Base-by-base conservation (phyloP, 2,329 filamentous ascomycete species). In the Sporothrix schenckii region DNA sequence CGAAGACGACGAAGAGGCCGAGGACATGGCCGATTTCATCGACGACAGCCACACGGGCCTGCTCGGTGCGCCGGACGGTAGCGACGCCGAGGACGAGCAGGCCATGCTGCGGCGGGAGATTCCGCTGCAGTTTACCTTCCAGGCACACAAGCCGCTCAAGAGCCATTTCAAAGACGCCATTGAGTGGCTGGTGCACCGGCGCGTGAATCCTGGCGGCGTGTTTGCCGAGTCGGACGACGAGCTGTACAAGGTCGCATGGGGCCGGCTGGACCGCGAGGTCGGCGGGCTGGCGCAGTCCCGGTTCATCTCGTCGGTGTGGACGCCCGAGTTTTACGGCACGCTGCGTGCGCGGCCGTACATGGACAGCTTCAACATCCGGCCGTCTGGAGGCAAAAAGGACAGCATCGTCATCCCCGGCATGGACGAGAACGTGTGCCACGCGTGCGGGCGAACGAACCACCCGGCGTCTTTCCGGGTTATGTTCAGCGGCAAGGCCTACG, bases 171-270 rank as follows among this genome's bases (percentile, higher is more conserved):
- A 86, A 63, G 88, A 89, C 75, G 90, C 88, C 0, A 83, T 94
- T 1, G 91, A 93, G 77, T 94, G 91, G 91, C 90, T 94, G 80
- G 89, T 94, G 2, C 91, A 93, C 75, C 91, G 91, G 76, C 89
- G 90, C 74, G 84, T 95, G 66, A 90, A 93, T 74, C 91, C 91
- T 39, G 69, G 50, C 34, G 66, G 56, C 0, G 87, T 83, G 0
- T 94, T 93, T 75, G 80, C 85, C 13, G 21, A 68, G 19, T 80
- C 85, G 21, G 80, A 85, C 5, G 87, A 92, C 72, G 82, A 86
- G 9, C 81, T 93, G 14, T 95, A 93, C 78, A 76, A 80, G 14
- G 82, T 91, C 34, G 88, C 91, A 0, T 93, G 93, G 81, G 81
- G 81, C 65, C 92, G 92, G 76, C 82, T 94, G 0, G 86, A 92